Conservation (phyloP, 169 alveolate species). For the Eimeria brunetti region DNA sequence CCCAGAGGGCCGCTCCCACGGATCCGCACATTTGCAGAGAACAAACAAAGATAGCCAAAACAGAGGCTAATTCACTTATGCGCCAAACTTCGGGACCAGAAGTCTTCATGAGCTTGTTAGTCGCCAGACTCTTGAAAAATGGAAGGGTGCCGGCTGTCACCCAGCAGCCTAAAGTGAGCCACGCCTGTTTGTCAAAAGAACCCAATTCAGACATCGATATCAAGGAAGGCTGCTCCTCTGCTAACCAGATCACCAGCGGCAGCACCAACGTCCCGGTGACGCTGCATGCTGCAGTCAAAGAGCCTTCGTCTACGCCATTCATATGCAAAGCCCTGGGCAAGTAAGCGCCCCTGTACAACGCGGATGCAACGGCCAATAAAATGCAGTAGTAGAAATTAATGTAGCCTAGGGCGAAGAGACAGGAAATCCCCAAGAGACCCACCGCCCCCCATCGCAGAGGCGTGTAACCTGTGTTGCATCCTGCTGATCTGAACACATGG, state of each 20-base stretch:
- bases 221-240: neutral
- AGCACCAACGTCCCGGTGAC: constrained; percentile 50
- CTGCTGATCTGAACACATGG: constrained; percentile 40
- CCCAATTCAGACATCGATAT: neutral
- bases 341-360: constrained; percentile 32
- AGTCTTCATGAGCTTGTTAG: constrained; percentile 56
- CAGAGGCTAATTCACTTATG: constrained; percentile 65
- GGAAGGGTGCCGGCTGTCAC: constrained; percentile 52
- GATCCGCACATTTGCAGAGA: constrained; percentile 19
- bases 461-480: constrained; percentile 19
- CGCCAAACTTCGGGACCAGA: constrained; percentile 73
- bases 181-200: constrained; percentile 4
- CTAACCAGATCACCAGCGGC: constrained; percentile 21
- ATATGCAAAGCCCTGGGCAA: constrained; percentile 50
- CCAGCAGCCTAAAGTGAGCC: constrained; percentile 78
- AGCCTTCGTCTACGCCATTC: constrained; percentile 51
- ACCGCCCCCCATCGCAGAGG: constrained; percentile 68
- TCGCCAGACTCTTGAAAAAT: constrained; percentile 58
- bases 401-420: constrained; percentile 17
- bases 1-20: constrained; percentile 33
- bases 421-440: constrained; percentile 49
- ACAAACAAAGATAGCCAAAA: constrained; percentile 9
- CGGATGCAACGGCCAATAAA: constrained; percentile 5
- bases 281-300: constrained; percentile 50
- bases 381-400: constrained; percentile 41